These are phyloP conservation scores for Pinus albicaulis DNA, from an alignment of 75 land plant genomes.

Conservation along the genomic window DNA sequence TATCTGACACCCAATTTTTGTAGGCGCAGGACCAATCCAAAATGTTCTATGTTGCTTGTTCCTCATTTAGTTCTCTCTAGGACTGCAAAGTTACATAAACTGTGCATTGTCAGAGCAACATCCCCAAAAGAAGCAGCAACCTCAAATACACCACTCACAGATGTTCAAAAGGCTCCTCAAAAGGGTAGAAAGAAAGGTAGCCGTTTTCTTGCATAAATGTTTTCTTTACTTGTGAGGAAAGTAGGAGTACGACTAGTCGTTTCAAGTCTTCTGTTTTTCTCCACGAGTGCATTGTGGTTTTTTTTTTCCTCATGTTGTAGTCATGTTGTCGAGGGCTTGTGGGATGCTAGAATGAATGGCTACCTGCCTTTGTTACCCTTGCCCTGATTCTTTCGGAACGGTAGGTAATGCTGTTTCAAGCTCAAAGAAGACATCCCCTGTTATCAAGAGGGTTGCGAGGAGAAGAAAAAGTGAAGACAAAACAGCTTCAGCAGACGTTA, in stretches of 20 bases:
- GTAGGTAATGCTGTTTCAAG: conserved; percentile 4
- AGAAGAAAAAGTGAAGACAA: neutral
- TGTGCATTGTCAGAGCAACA: neutral
- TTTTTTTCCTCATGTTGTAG: neutral
- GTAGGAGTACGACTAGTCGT: neutral
- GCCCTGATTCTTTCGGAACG: neutral
- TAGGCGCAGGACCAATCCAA: neutral
- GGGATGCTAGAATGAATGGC: conserved; percentile 3
- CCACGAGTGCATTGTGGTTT: neutral
- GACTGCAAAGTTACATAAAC: neutral
- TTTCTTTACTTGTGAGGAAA: neutral
- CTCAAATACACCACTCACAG: neutral
- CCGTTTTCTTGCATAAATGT: neutral
- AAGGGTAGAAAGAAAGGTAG: neutral
- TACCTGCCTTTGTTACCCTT: neutral
- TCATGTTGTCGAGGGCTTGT: neutral
- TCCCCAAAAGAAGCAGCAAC: neutral
- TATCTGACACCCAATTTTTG: neutral
- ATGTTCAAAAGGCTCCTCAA: neutral
- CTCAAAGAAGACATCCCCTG: neutral
- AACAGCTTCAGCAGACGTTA: neutral
- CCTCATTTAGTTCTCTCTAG: neutral
- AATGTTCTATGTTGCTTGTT: neutral
- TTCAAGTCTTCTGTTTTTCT: neutral
- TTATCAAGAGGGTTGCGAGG: neutral